These are phyloP conservation scores for Ambrosiella cleistominuta DNA, from an alignment of 2,329 filamentous ascomycete species.

Conservation along the genomic window DNA sequence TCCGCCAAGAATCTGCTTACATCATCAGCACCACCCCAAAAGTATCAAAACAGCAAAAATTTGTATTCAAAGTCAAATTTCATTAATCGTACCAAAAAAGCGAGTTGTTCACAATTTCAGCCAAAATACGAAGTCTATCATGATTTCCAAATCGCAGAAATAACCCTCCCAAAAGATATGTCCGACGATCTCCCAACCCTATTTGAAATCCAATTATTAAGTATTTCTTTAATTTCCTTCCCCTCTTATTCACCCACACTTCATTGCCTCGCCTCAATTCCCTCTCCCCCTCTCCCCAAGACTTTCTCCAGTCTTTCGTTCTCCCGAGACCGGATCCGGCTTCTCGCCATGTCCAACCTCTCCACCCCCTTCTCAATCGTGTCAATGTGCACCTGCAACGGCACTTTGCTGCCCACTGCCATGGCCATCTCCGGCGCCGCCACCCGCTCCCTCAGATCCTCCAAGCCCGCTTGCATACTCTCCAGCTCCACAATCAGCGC, in stretches of 20 bases:
- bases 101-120: too few relatives aligned
- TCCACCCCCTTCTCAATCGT: constrained; percentile 57
- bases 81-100: not conserved
- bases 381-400: constrained; percentile 57
- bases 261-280: not conserved
- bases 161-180: not conserved
- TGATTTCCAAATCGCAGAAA: not conserved
- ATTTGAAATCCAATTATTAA: not conserved
- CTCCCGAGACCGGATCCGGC: constrained; percentile 40
- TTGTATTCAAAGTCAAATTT: not conserved
- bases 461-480: constrained; percentile 51
- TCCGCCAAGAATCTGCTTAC: too few relatives aligned
- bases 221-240: not conserved
- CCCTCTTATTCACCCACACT: not conserved
- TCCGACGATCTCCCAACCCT: not conserved
- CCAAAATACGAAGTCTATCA: constrained; percentile 2
- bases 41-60: not conserved
- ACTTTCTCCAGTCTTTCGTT: constrained; percentile 37
- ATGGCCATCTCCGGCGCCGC: constrained; percentile 45
- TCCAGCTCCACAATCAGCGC: constrained; percentile 55
- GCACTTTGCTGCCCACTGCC: constrained; percentile 30
- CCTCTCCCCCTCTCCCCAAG: constrained; percentile 27
- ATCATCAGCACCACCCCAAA: too few relatives aligned
- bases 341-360: constrained; percentile 46
- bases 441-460: constrained; percentile 54